A percentile compares a stretch with the other conserved stretches of the same genome.
phyloP scores from a whole-genome alignment of 129 eudicot genomes.

The Saussurea involucrata region DNA sequence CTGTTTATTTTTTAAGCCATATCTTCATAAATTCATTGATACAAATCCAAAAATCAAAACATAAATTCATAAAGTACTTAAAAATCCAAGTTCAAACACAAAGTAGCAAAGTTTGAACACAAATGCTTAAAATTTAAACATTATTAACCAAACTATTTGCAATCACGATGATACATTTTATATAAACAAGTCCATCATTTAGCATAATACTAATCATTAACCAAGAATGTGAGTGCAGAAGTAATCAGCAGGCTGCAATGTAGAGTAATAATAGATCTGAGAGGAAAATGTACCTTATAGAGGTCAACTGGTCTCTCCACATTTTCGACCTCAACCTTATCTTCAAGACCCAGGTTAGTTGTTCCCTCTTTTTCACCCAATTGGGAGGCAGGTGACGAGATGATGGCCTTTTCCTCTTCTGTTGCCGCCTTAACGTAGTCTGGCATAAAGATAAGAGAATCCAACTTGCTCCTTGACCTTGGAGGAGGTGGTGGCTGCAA shows the following conservation, averaged over 20 bases:
- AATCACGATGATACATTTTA: neutral
- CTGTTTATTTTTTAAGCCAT: no score
- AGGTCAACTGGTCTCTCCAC: constrained; percentile 99
- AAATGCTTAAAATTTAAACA: no score
- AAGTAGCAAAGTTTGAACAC: no score
- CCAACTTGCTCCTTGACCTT: constrained; percentile 84
- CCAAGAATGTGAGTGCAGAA: neutral
- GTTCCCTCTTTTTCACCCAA: constrained; percentile 26
- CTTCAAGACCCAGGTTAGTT: constrained; percentile 40
- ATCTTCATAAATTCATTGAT: no score
- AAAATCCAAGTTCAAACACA: no score
- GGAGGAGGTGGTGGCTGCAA: constrained; percentile 94
- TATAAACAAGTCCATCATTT: neutral
- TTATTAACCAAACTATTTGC: no score
- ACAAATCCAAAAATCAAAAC: no score
- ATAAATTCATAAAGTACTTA: no score
- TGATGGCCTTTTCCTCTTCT: constrained; percentile 35
- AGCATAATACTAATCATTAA: neutral
- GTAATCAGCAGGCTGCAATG: neutral
- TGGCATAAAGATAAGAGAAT: constrained; percentile 77
- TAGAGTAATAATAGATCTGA: neutral
- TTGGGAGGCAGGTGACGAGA: constrained; percentile 25
- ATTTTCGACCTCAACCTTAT: constrained; percentile 64
- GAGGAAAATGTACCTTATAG: constrained; percentile 56
- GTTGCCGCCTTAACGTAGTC: constrained; percentile 49